Conservation (phyloP, 768 basidiomycete species). For the Amanita subjunquillea region DNA sequence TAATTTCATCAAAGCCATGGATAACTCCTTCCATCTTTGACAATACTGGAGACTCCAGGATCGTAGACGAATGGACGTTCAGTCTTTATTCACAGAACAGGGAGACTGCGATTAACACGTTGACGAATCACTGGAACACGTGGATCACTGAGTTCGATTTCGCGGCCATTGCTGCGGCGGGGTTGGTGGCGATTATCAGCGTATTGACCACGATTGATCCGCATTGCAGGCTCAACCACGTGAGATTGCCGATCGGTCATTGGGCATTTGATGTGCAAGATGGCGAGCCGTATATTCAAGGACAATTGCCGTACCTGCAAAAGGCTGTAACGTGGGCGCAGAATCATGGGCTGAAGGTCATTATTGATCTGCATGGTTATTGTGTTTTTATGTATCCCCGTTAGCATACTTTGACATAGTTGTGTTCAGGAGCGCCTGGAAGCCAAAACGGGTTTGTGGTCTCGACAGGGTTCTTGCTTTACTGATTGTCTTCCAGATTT, state of each 20-base stretch:
- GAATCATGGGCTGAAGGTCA: conserved; percentile 63
- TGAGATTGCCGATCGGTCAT: conserved; percentile 80
- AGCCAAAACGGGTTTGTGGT: conserved; percentile 66
- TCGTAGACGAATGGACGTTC: conserved; percentile 77
- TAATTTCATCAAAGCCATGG: conserved; percentile 44
- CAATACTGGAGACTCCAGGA: conserved; percentile 43
- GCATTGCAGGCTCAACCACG: conserved; percentile 61
- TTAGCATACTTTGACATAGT: conserved; percentile 6
- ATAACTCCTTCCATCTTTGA: conserved; percentile 72
- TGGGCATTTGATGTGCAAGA: conserved; percentile 79
- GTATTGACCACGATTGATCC: not conserved
- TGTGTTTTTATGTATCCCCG: not conserved
- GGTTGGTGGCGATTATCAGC: conserved; percentile 29
- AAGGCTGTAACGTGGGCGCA: conserved; percentile 65
- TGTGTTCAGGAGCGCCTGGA: conserved; percentile 52
- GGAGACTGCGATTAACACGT: conserved; percentile 33
- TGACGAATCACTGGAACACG: conserved; percentile 67
- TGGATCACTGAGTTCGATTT: conserved; percentile 85
- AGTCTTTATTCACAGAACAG: conserved; percentile 43
- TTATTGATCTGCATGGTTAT: conserved; percentile 65
- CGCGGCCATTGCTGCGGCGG: conserved; percentile 59
- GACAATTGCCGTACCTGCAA: conserved; percentile 60
- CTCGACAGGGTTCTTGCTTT: not conserved
- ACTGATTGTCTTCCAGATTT: conserved; percentile 32
- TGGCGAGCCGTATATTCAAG: conserved; percentile 73